Conservation (phyloP, 2,329 filamentous ascomycete genomes). For the Sphaerulina musiva region DNA sequence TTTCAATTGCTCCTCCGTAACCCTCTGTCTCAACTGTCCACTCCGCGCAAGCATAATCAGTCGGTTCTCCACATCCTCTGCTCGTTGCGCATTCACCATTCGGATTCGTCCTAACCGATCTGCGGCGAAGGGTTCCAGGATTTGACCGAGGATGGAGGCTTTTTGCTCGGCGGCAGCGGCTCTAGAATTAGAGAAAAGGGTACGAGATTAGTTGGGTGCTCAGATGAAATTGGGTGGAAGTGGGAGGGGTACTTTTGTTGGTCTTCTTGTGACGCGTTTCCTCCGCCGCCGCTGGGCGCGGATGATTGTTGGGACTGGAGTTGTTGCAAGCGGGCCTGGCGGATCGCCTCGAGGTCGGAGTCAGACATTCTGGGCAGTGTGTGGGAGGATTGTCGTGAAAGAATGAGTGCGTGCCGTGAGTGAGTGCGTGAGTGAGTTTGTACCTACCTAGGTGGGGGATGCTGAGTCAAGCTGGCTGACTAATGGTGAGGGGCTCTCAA, state of each 20-base stretch:
- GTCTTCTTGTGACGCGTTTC: constrained; percentile 46
- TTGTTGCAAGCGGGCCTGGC: constrained; percentile 86
- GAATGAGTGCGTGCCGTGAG: too few species aligned
- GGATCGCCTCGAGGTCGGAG: constrained; percentile 68
- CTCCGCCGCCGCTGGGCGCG: constrained; percentile 43
- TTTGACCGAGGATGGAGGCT: constrained; percentile 74
- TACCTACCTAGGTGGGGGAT: too few species aligned
- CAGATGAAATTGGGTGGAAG: constrained; percentile 24
- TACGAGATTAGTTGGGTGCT: neutral
- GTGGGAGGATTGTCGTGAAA: neutral
- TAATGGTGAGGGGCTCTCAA: too few species aligned
- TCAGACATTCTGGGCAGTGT: constrained; percentile 49
- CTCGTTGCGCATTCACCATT: constrained; percentile 88
- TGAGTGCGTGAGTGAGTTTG: too few species aligned
- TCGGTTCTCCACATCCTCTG: constrained; percentile 82
- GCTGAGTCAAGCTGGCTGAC: too few species aligned
- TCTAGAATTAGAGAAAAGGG: constrained; percentile 16
- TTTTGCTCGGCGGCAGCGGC: constrained; percentile 49
- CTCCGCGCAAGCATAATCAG: constrained; percentile 85
- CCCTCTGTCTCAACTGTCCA: constrained; percentile 78
- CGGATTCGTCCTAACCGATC: constrained; percentile 91
- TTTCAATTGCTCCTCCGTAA: constrained; percentile 90
- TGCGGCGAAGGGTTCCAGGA: constrained; percentile 87
- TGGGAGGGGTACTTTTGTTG: constrained; percentile 51
- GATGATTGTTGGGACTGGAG: constrained; percentile 62